Evolutionary conservation across 345 rosid genomes (phyloP).

Genomic region (Camelina laxa): DNA sequence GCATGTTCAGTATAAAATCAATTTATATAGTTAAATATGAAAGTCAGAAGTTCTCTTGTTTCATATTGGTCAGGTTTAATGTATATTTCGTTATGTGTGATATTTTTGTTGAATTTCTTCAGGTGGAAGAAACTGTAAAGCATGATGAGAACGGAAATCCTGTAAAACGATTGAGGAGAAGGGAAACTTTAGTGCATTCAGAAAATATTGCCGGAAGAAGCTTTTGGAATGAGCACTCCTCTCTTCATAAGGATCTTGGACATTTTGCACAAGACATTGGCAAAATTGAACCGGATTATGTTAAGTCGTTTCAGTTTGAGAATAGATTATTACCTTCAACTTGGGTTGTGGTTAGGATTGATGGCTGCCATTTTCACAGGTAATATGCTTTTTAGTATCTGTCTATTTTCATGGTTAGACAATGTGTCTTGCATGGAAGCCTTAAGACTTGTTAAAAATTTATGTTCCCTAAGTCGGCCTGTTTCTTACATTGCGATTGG

Average conservation of each 20-base stretch:
- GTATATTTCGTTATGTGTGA: neutral
- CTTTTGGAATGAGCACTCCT: constrained; percentile 72
- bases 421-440: neutral
- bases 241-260: constrained; percentile 60
- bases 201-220: constrained; percentile 63
- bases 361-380: constrained; percentile 97
- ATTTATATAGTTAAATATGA: neutral
- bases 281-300: constrained; percentile 62
- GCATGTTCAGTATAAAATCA: neutral
- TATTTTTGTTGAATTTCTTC: constrained; percentile 8
- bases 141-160: constrained; percentile 67
- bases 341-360: constrained; percentile 85
- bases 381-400: constrained; percentile 32
- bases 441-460: neutral
- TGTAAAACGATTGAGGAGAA: constrained; percentile 70
- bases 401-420: neutral
- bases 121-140: constrained; percentile 79
- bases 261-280: constrained; percentile 55
- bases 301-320: constrained; percentile 64
- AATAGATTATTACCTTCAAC: constrained; percentile 73
- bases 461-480: neutral
- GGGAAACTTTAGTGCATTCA: constrained; percentile 51
- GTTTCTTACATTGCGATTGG: constrained; percentile 2
- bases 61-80: neutral
- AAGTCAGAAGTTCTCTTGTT: neutral